These are phyloP conservation scores for Trichoderma breve DNA, from an alignment of 2,329 filamentous ascomycete species.

Conservation along the genomic window DNA sequence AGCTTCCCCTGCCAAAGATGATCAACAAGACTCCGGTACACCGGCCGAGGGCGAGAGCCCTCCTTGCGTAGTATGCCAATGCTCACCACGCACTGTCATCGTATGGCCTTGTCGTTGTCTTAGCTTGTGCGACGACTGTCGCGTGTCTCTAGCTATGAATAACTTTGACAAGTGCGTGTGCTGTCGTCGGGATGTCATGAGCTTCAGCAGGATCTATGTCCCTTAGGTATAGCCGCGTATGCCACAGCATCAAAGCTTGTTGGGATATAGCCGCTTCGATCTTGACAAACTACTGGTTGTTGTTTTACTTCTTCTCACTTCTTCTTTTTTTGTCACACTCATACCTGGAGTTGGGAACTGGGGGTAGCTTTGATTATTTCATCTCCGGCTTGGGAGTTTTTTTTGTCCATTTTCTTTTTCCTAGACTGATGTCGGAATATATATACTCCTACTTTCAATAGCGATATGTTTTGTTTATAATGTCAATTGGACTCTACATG, in stretches of 20 bases:
- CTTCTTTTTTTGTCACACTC: neutral
- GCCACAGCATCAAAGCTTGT: neutral
- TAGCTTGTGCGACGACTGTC: conserved; percentile 90
- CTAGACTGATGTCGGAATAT: conserved; percentile 15
- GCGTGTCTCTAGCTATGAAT: conserved; percentile 90
- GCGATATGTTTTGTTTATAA: neutral
- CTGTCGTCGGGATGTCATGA: conserved; percentile 81
- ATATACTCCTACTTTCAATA: conserved; percentile 2
- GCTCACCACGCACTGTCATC: conserved; percentile 79
- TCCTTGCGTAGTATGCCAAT: conserved; percentile 91
- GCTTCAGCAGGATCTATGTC: conserved; percentile 89
- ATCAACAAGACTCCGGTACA: conserved; percentile 28
- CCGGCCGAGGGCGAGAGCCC: conserved; percentile 69
- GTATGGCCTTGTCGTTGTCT: conserved; percentile 97
- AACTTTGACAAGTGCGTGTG: conserved; percentile 97
- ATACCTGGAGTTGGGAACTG: conserved; percentile 2
- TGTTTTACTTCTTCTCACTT: neutral
- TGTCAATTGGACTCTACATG: conserved; percentile 59
- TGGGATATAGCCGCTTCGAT: neutral
- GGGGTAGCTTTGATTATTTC: neutral
- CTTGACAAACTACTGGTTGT: neutral
- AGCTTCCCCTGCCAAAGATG: conserved; percentile 19
- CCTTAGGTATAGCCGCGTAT: conserved; percentile 44
- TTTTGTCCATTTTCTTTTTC: neutral
- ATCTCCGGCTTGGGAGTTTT: neutral